Evolutionary conservation across 2,329 filamentous ascomycete genomes (phyloP), one percentile per base, ranked within the genome.

Genomic region (Atkinsonella texensis): DNA sequence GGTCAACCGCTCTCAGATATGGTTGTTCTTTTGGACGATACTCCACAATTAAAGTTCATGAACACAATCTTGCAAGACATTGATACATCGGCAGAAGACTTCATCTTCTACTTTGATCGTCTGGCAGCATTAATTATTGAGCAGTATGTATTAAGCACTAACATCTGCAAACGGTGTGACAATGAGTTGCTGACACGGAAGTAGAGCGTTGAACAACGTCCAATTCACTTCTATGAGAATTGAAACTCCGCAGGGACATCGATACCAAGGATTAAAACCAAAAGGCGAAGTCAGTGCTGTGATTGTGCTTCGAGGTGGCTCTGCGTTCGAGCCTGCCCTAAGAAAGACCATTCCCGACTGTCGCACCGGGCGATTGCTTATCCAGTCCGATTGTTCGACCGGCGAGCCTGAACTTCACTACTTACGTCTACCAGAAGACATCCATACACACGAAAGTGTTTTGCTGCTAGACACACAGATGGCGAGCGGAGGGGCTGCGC

Each of bases 71-170:
- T 98, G 41, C 85, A 94, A 62, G 79, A 93, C 59, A 84, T 87
- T 17, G 77, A 83, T 46, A 91, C 89, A 0, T 74, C 78, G 7
- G 79, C 87, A 42, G 91, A 95, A 63, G 90, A 97, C 60, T 97
- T 96, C 65, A 88, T 95, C 55, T 97, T 97, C 69, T 97, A 97
- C 69, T 96, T 97, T 66, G 89, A 98, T 68, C 81, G 93, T 39
- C 74, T 97, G 39, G 82, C 87, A 2, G 81, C 86, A n/a, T 74
- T 96, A 49, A 74, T 97, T 28, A 80, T 97, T 46, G 91, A 97
- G 67, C 73, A 82, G 79, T 84, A 68, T 54, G 76, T 69, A 23
- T 12, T 28, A 8, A 28, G 28, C 28, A 28, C 28, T 28, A 8
- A 20, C n/a, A 3, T 20, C 18, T 20, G 9, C 15, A 7, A n/a